Conservation (phyloP, 352 stramenopile species). For the Ophiocytium majus region DNA sequence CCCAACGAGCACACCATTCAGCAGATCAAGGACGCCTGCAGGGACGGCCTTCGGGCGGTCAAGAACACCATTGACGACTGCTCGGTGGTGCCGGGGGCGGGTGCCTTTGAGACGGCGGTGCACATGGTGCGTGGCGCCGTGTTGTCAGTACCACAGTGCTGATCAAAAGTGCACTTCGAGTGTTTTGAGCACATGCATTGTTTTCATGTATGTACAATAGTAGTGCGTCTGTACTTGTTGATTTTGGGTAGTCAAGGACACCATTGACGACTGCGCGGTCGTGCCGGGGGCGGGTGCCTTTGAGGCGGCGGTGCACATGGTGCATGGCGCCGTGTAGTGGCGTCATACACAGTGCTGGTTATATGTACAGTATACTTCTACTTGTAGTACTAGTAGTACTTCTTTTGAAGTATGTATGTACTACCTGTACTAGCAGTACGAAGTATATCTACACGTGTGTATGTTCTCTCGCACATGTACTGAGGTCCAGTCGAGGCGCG, state of each 20-base stretch:
- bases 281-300: slow-evolving; percentile 94
- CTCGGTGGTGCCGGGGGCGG: slow-evolving; percentile 89
- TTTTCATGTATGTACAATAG: too few relatives aligned
- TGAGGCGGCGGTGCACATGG: slow-evolving; percentile 78
- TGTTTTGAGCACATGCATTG: too few relatives aligned
- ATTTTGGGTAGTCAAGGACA: slow-evolving; percentile 95
- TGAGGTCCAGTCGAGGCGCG: too few relatives aligned
- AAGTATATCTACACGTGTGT: too few relatives aligned
- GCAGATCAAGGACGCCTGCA: slow-evolving; percentile 98
- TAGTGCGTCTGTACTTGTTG: slow-evolving; percentile 97
- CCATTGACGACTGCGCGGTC: slow-evolving; percentile 91
- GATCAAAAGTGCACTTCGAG: too few relatives aligned
- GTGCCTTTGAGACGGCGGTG: slow-evolving; percentile 89
- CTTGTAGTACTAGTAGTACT: too few relatives aligned
- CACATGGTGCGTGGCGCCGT: slow-evolving; percentile 54
- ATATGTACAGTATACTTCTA: too few relatives aligned
- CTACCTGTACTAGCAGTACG: too few relatives aligned
- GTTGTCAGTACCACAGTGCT: neutral
- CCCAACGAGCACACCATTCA: slow-evolving; percentile 57
- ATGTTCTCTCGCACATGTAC: too few relatives aligned
- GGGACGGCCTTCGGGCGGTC: slow-evolving; percentile 93
- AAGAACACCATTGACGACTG: slow-evolving; percentile 98
- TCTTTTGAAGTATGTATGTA: too few relatives aligned
- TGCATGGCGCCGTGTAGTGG: too few relatives aligned
- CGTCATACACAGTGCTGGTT: too few relatives aligned